A percentile compares a stretch with the other conserved stretches of the same genome.
These are phyloP conservation scores for Escallonia rubra DNA, from an alignment of 129 eudicot genomes.

Conservation along the genomic window DNA sequence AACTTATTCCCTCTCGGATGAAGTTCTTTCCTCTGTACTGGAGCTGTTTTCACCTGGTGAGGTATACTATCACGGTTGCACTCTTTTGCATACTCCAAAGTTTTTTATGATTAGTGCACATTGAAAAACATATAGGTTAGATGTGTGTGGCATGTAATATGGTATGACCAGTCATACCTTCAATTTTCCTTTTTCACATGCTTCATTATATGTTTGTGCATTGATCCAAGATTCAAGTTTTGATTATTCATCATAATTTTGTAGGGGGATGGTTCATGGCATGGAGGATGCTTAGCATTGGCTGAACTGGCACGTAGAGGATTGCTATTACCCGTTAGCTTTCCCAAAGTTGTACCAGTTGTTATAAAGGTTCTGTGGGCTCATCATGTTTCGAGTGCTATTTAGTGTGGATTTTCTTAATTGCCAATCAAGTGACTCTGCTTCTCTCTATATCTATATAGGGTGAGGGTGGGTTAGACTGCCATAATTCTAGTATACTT, in stretches of 20 bases:
- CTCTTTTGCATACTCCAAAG: too few relatives aligned
- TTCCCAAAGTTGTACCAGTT: conserved; percentile 94
- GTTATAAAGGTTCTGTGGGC: conserved; percentile 63
- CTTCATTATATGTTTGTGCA: neutral
- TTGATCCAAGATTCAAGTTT: conserved; percentile 4
- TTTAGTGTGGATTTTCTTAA: too few relatives aligned
- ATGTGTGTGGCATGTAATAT: neutral
- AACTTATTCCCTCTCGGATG: conserved; percentile 73
- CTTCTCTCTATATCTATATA: too few relatives aligned
- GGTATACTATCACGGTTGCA: conserved; percentile 36
- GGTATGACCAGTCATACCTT: too few relatives aligned
- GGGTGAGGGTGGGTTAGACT: too few relatives aligned
- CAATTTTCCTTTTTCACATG: neutral
- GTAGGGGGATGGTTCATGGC: conserved; percentile 99
- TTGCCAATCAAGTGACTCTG: too few relatives aligned
- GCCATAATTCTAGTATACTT: too few relatives aligned
- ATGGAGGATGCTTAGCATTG: conserved; percentile 98
- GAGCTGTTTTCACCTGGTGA: conserved; percentile 95
- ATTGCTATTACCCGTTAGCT: conserved; percentile 86
- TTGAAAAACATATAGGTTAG: neutral
- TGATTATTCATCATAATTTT: conserved; percentile 2
- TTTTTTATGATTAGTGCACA: too few relatives aligned
- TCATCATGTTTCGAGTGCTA: too few relatives aligned
- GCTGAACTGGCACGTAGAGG: conserved; percentile 99
- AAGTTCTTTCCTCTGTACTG: conserved; percentile 82